Conservation (phyloP, 352 stramenopile genomes). For the Phytophthora cactorum region DNA sequence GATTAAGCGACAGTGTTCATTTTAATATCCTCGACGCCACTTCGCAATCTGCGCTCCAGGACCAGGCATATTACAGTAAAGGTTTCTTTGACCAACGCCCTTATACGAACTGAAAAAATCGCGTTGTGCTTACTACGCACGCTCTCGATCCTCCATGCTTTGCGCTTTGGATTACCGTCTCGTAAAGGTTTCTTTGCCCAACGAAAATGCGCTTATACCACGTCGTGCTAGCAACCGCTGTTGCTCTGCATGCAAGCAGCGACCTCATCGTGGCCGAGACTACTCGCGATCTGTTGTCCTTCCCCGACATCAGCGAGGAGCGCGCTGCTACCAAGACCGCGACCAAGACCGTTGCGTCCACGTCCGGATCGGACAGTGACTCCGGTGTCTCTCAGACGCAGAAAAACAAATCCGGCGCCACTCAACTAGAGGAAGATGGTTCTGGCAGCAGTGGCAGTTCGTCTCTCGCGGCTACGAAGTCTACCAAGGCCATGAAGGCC, state of each 20-base stretch:
- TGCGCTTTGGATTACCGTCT: too few species aligned
- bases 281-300: background rate
- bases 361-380: background rate
- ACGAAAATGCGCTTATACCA: constrained; percentile 18
- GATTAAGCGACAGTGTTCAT: too few species aligned
- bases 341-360: background rate
- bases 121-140: too few species aligned
- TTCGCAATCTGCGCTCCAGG: too few species aligned
- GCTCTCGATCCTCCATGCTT: too few species aligned
- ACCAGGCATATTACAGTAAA: too few species aligned
- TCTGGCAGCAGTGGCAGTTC: background rate
- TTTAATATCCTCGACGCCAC: too few species aligned
- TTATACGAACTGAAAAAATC: too few species aligned
- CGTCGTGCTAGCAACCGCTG: constrained; percentile 12
- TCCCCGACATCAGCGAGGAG: constrained; percentile 5
- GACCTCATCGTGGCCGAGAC: background rate
- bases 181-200: too few species aligned
- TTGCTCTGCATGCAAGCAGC: constrained; percentile 19
- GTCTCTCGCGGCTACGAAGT: background rate
- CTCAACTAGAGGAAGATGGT: background rate
- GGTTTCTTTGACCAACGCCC: background rate
- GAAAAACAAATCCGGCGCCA: background rate
- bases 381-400: background rate
- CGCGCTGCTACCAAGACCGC: background rate
- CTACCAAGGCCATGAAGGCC: background rate